Base-by-base conservation (phyloP, 2,329 filamentous ascomycete genomes). In the Ophiocordyceps australis region DNA sequence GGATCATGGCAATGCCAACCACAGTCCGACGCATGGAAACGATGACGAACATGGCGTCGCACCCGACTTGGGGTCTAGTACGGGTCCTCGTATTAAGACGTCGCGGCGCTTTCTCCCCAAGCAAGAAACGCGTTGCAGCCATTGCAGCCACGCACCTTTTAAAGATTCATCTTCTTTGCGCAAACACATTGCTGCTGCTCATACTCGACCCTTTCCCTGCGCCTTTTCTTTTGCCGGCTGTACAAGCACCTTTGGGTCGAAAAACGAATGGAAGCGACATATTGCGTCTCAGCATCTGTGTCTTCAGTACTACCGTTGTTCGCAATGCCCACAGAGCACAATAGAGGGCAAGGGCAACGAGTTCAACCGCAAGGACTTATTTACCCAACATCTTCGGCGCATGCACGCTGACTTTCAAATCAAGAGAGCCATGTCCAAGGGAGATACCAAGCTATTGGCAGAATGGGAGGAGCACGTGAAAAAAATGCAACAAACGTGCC, bases 261-360 rank as follows among this genome's bases (percentile, higher is more conserved):
- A 94, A 52, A 94, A 95, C 42, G 86, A 95, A 48, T 98, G 86
- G 86, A 95, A 95, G 50, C 70, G 86, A 4, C 89, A 98, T 43
- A 81, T 94, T 43, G 67, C 73, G 11, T 92, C 82, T 0, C 82
- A 94, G 38, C 89, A 98, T 50, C 64, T 98, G 14, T 74, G 70
- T 35, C 45, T 75, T 12, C 63, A 65, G 25, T 74, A 65, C 36
- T 75, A 74, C 38, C 61, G 70, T 13, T 75, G 70, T 35, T 74
- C 70, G 0, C 55, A 62, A 3, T 75, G 70, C 30, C 62, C 66
- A 0, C 57, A 61, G 30, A 59, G 51, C 29, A 54, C 55, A 2
- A 47, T 52, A 0, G 65, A 70, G 31, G 64, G 65, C 18, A 69
- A 65, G 34, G 64, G 62, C 4, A 71, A 70, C 32, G 70, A 75